Evolutionary conservation across 2,329 filamentous ascomycete species (phyloP), one percentile per base, ranked within the genome.

Genomic region (Aspergillus sp.): DNA sequence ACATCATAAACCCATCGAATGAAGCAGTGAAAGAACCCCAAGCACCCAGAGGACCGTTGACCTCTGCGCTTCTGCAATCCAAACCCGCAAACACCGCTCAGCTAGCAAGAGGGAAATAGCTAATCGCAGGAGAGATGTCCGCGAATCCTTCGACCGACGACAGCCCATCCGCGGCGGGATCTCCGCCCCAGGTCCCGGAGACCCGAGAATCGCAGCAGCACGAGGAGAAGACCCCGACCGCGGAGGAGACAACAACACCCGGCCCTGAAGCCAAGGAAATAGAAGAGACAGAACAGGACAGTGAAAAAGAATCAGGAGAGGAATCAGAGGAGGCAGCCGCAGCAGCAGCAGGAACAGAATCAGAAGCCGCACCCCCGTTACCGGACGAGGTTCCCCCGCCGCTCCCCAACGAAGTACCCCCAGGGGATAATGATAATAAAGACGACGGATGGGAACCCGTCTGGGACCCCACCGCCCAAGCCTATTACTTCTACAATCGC

Each of bases 401-500:
- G 47, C 79, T 79, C 45, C 75, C 85, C 52, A 85, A 85, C 54
- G 75, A 81, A 57, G 84, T 86, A 74, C 78, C 81, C 39, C 79
- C 80, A 28, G 80, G 81, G 45, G 72, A 74, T 45, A 30, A 30
- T 30, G 72, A 74, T 45, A 30, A 30, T 30, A 74, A 82, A 56
- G 83, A 88, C 60, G 85, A 89, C 73, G 92, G 92, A 61, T 97
- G 92, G 92, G 87, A 90, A 61, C 87, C 87, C 38, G 82, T 90
- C 60, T 96, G 91, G 90, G 91, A 96, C 69, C 78, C 84, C 23
- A 82, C 75, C 55, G 82, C 84, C 1, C 84, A 89, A 65, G 84
- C 87, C 4, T 96, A 88, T 79, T 96, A 92, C 79, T 97, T 96
- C 78, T 88, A 88, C 81, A 97, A 96, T 74, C 87, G 89, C 67